A percentile compares a stretch with the other conserved stretches of the same genome.
Conservation (phyloP, 495 filamentous ascomycete species). For the Poronia punctata region DNA sequence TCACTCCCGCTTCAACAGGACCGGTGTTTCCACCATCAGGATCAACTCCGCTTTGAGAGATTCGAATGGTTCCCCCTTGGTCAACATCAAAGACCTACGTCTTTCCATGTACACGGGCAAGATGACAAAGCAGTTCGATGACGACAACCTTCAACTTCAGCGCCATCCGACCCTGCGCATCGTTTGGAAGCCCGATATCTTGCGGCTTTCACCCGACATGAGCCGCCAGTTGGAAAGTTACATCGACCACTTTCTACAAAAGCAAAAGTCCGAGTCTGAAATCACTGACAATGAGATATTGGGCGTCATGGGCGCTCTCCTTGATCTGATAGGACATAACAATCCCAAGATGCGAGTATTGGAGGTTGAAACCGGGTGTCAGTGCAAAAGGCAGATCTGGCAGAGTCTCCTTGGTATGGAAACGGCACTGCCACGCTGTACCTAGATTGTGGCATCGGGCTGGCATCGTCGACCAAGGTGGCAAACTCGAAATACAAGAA, state of each 20-base stretch:
- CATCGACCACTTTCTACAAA: slow-evolving; percentile 5
- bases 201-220: slow-evolving; percentile 4
- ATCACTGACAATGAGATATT: slow-evolving; percentile 3
- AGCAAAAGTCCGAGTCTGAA: neutral
- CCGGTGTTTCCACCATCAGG: slow-evolving; percentile 3
- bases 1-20: slow-evolving; percentile 7
- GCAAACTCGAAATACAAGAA: slow-evolving; percentile 1
- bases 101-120: slow-evolving; percentile 13
- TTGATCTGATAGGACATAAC: slow-evolving; percentile 19
- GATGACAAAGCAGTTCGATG: neutral
- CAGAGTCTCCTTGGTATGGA: slow-evolving; percentile 5
- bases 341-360: slow-evolving; percentile 20
- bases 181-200: slow-evolving; percentile 30
- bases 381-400: slow-evolving; percentile 7
- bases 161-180: slow-evolving; percentile 21
- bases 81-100: slow-evolving; percentile 6
- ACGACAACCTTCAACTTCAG: neutral
- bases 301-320: slow-evolving; percentile 5
- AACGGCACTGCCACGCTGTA: slow-evolving; percentile 10
- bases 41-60: slow-evolving; percentile 7
- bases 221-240: neutral
- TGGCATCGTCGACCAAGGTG: neutral
- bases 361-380: slow-evolving; percentile 4
- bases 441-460: slow-evolving; percentile 4
- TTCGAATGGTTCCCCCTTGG: neutral